Base-by-base conservation (phyloP, 2,329 filamentous ascomycete genomes). In the Geosmithia flava region DNA sequence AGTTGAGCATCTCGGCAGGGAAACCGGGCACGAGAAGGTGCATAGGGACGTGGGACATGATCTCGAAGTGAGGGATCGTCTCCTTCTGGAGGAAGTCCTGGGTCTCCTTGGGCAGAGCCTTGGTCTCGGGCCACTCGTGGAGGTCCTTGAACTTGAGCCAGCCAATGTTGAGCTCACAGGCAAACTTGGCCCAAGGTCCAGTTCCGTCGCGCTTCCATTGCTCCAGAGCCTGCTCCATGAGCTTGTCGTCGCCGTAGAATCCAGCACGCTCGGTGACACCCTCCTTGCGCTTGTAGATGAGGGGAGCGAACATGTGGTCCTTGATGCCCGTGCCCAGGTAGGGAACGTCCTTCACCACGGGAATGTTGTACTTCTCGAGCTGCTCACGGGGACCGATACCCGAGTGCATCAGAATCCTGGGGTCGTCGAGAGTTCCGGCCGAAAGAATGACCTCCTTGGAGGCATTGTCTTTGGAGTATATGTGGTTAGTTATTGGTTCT, bases 361-460 rank as follows among this genome's bases (percentile, higher is more conserved):
- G 65, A 48, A 81, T 76, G 52, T 70, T 70, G 27, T 78, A 68
- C n/a, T 62, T 58, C 51, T 68, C 60, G 7, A 81, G 69, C 60
- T 80, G 72, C 40, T 68, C 63, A 52, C 68, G 68, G 40, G 76
- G 74, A 19, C 77, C 77, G 42, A 81, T 63, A 30, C 77, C 77
- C 4, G 75, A 79, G 52, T 75, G 69, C 49, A 79, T 65, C 63
- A 81, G 69, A 42, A 81, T 69, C 30, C 85, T 79, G 30, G 87
- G 86, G 1, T 87, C 91, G 64, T 93, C 86, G 51, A 93, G 76
- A 49, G 87, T 85, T 57, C 87, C 87, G 30, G 85, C 87, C 60
- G 76, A 85, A 54, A 93, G 75, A 55, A 94, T 80, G 42, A 84
- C 90, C 69, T 95, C 89, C 56, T 72, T 75, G 59, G 80, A 84